Evolutionary conservation across 176 grass and related monocot species (phyloP).

Genomic region (Echinochloa phyllopogon): DNA sequence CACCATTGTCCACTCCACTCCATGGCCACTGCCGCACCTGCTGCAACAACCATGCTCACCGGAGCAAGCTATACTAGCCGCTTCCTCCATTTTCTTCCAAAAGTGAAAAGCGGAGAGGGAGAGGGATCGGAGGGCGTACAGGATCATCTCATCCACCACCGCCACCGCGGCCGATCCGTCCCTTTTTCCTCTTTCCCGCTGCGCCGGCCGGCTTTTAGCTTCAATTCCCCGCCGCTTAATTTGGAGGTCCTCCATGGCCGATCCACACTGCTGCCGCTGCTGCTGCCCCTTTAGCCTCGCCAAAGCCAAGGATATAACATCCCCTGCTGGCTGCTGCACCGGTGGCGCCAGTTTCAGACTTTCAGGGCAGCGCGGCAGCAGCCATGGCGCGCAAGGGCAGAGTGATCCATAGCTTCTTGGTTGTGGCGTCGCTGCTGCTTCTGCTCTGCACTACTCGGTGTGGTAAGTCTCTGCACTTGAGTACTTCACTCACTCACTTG

Average conservation of each 20-base stretch:
- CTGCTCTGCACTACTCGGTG: slow-evolving; percentile 18
- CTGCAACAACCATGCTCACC: not conserved
- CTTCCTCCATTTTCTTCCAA: not conserved
- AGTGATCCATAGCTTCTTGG: not conserved
- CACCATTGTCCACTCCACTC: not conserved
- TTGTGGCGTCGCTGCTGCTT: not conserved
- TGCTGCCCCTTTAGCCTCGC: slow-evolving; percentile 26
- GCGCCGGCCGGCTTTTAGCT: slow-evolving; percentile 36
- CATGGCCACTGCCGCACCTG: not conserved
- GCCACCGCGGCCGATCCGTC: slow-evolving; percentile 5
- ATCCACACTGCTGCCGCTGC: slow-evolving; percentile 26
- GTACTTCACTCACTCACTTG: not conserved
- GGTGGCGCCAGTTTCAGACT: not conserved
- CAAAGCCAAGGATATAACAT: slow-evolving; percentile 34
- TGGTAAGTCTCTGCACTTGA: slow-evolving; percentile 46
- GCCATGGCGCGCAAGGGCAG: slow-evolving; percentile 40
- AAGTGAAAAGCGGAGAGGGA: slow-evolving; percentile 27
- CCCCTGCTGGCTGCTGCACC: not conserved
- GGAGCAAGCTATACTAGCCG: no score
- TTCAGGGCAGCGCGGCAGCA: not conserved
- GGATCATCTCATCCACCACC: slow-evolving; percentile 36
- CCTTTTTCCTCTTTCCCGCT: slow-evolving; percentile 27
- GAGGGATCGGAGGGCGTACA: not conserved
- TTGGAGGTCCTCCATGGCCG: slow-evolving; percentile 59
- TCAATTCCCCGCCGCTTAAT: slow-evolving; percentile 26